phyloP scores from a whole-genome alignment of 1,284 basidiomycete species.

The Singerocomus inundabilis region DNA sequence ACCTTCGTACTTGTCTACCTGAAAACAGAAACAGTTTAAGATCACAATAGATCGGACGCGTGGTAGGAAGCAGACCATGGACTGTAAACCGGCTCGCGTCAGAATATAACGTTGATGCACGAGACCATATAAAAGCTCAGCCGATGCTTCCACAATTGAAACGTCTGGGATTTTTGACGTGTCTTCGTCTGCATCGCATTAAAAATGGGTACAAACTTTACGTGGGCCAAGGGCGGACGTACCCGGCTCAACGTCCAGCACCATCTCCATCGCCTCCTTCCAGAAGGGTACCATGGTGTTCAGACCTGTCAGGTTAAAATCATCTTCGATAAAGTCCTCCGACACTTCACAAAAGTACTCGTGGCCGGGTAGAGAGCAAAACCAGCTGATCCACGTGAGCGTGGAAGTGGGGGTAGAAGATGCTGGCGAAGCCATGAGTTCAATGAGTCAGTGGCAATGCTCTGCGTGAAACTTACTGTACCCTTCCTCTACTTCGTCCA shows the following conservation, averaged over 20 bases:
- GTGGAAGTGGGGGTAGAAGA: slow-evolving; percentile 84
- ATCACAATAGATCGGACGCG: slow-evolving; percentile 17
- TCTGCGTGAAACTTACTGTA: slow-evolving; percentile 54
- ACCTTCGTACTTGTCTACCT: slow-evolving; percentile 96
- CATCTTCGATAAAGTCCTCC: slow-evolving; percentile 99
- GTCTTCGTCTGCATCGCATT: slow-evolving; percentile 74
- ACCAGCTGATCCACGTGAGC: slow-evolving; percentile 98
- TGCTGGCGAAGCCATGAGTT: slow-evolving; percentile 43
- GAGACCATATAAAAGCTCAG: slow-evolving; percentile 95
- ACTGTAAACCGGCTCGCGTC: slow-evolving; percentile 89
- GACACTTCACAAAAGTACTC: slow-evolving; percentile 99
- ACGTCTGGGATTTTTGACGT: slow-evolving; percentile 90
- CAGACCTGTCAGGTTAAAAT: slow-evolving; percentile 98
- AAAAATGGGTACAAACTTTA: slow-evolving; percentile 12
- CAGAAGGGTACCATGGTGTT: slow-evolving; percentile 97
- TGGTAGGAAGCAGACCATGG: slow-evolving; percentile 73
- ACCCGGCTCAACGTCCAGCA: slow-evolving; percentile 99
- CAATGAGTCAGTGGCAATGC: slow-evolving; percentile 10
- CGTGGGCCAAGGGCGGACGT: slow-evolving; percentile 34
- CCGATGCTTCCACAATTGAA: slow-evolving; percentile 96
- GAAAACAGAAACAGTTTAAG: slow-evolving; percentile 20
- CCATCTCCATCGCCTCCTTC: slow-evolving; percentile 99
- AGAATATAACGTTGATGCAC: slow-evolving; percentile 98
- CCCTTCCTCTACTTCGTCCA: slow-evolving; percentile 70
- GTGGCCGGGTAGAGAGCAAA: slow-evolving; percentile 96